Conservation (phyloP, 805 yeast species). For the Candida tammaniensis region DNA sequence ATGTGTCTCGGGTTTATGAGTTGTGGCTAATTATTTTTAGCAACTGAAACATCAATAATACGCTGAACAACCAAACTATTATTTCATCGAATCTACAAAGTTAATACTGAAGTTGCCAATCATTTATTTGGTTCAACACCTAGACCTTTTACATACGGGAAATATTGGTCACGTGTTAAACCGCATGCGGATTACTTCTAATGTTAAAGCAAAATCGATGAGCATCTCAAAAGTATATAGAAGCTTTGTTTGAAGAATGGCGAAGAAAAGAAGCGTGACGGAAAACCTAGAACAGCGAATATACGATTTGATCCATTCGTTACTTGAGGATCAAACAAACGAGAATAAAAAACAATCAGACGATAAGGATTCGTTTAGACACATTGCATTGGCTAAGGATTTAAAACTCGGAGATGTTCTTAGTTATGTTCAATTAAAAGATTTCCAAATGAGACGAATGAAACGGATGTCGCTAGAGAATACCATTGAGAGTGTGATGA, state of each 20-base stretch:
- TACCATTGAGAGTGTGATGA: conserved; percentile 59
- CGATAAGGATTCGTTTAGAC: conserved; percentile 32
- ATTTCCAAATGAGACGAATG: conserved; percentile 63
- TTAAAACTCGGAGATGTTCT: conserved; percentile 50
- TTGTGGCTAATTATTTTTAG: no score
- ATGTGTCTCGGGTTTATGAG: no score
- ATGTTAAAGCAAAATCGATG: not conserved
- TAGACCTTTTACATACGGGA: no score
- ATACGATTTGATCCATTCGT: conserved; percentile 49
- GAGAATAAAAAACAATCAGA: conserved; percentile 34
- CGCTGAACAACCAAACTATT: no score
- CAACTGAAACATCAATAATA: no score
- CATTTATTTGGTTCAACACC: no score
- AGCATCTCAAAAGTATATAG: not conserved
- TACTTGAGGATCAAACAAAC: conserved; percentile 59
- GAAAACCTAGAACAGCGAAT: conserved; percentile 52
- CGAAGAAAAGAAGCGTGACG: conserved; percentile 6
- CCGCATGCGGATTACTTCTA: no score
- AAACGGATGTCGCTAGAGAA: conserved; percentile 64
- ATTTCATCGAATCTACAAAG: no score
- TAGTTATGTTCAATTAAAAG: conserved; percentile 61
- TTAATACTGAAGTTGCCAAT: no score
- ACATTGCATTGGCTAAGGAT: conserved; percentile 62
- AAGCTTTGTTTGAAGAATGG: conserved; percentile 5
- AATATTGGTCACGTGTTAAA: no score